Conservation (phyloP, 2,329 filamentous ascomycete species). For the Calonectria honghensis region DNA sequence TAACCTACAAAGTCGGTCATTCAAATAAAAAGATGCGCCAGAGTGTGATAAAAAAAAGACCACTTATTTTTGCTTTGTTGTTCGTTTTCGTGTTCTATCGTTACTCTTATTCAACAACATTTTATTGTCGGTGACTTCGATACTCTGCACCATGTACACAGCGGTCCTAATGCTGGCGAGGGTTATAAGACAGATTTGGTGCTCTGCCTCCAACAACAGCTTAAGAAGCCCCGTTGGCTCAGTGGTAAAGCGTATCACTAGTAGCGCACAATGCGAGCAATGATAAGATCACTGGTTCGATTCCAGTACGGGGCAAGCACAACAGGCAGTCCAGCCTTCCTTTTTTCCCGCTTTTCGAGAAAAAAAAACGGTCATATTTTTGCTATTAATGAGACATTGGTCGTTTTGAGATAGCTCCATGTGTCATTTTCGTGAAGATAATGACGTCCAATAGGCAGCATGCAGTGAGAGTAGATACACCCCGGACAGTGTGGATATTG, state of each 20-base stretch:
- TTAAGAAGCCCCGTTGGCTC: constrained; percentile 21
- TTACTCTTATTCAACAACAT: too few relatives aligned
- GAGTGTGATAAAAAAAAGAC: too few relatives aligned
- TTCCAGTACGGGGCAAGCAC: constrained; percentile 21
- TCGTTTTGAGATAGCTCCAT: background rate
- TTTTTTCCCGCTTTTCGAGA: background rate
- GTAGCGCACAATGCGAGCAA: background rate
- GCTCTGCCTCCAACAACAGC: background rate
- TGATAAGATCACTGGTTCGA: constrained; percentile 25
- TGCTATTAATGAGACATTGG: background rate
- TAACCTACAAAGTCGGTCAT: too few relatives aligned
- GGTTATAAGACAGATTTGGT: background rate
- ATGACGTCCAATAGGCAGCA: too few relatives aligned
- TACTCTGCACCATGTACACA: too few relatives aligned
- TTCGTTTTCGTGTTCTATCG: too few relatives aligned
- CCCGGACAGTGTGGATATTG: background rate
- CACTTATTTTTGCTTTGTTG: too few relatives aligned
- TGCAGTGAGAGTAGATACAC: background rate
- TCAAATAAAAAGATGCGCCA: too few relatives aligned
- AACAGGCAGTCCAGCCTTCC: background rate
- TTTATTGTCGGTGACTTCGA: too few relatives aligned
- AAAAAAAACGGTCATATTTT: background rate
- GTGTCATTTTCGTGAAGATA: background rate
- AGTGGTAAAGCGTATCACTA: constrained; percentile 27
- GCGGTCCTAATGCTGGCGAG: too few relatives aligned